These are phyloP conservation scores for Monosporozyma aerobia DNA, from an alignment of 805 yeast species.

Conservation along the genomic window DNA sequence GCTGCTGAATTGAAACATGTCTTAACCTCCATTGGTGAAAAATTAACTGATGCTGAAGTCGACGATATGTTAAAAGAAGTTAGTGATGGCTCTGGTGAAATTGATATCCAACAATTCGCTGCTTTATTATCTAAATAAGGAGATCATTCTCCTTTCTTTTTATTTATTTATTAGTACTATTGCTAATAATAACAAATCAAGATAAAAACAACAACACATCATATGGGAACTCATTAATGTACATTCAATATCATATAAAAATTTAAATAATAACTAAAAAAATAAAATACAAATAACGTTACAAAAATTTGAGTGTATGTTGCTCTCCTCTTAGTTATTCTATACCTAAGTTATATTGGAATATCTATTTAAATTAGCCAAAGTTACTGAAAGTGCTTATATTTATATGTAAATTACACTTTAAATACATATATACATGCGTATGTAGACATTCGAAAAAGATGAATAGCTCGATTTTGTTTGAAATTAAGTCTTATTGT, in stretches of 20 bases:
- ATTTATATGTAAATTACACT: background rate
- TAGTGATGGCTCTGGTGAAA: slow-evolving; percentile 92
- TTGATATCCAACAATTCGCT: slow-evolving; percentile 93
- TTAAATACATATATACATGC: background rate
- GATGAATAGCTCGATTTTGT: background rate
- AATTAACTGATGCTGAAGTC: slow-evolving; percentile 91
- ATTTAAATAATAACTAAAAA: background rate
- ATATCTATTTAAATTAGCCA: background rate
- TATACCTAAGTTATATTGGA: too few species aligned
- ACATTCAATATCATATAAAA: background rate
- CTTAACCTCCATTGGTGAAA: slow-evolving; percentile 94
- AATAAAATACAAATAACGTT: background rate
- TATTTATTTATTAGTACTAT: background rate
- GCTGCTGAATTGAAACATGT: slow-evolving; percentile 96
- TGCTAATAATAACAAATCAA: background rate
- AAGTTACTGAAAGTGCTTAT: background rate
- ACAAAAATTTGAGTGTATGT: background rate
- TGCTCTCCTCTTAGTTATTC: too few species aligned
- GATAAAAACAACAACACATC: background rate
- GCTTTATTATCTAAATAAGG: slow-evolving; percentile 69
- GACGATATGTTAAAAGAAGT: slow-evolving; percentile 97
- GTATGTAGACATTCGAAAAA: background rate
- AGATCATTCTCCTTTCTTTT: background rate
- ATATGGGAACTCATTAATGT: background rate
- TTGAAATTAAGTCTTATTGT: slow-evolving; percentile 7